These are phyloP conservation scores for Ogataea pilisensis DNA, from an alignment of 805 yeast species.

Conservation along the genomic window DNA sequence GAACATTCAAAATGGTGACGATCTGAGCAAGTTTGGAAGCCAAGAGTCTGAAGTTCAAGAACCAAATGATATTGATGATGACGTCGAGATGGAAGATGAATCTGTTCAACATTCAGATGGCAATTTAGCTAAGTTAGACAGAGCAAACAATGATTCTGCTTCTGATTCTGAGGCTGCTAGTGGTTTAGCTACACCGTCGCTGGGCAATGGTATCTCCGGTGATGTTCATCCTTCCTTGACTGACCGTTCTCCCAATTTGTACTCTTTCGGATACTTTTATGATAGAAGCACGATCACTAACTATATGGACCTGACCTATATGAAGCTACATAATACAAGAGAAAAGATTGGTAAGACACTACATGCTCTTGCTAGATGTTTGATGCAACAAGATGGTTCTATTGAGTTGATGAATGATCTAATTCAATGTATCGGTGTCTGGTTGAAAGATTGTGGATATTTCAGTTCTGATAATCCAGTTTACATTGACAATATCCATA, in stretches of 20 bases:
- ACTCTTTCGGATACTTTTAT: conserved; percentile 28
- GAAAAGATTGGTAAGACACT: conserved; percentile 48
- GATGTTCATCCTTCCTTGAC: conserved; percentile 38
- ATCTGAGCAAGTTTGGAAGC: neutral
- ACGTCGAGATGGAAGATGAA: conserved; percentile 6
- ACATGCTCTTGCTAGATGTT: conserved; percentile 49
- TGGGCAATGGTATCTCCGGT: conserved; percentile 36
- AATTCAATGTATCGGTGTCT: conserved; percentile 61
- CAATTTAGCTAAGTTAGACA: neutral
- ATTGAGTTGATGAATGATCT: conserved; percentile 58
- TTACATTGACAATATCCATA: conserved; percentile 35
- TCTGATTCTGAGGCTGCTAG: conserved; percentile 30
- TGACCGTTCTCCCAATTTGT: conserved; percentile 23
- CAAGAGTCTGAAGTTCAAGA: neutral
- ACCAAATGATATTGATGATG: neutral
- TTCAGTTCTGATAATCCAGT: conserved; percentile 25
- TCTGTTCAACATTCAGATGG: no score
- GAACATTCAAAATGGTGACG: neutral
- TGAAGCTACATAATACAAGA: conserved; percentile 56
- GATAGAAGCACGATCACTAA: conserved; percentile 20
- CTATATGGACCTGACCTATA: conserved; percentile 38
- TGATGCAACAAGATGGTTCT: conserved; percentile 55
- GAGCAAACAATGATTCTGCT: conserved; percentile 21
- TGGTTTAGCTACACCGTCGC: conserved; percentile 25
- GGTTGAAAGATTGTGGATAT: conserved; percentile 40